These are phyloP conservation scores for Pilatotrama ljubarskyi DNA, from an alignment of 768 basidiomycete genomes.

Conservation along the genomic window DNA sequence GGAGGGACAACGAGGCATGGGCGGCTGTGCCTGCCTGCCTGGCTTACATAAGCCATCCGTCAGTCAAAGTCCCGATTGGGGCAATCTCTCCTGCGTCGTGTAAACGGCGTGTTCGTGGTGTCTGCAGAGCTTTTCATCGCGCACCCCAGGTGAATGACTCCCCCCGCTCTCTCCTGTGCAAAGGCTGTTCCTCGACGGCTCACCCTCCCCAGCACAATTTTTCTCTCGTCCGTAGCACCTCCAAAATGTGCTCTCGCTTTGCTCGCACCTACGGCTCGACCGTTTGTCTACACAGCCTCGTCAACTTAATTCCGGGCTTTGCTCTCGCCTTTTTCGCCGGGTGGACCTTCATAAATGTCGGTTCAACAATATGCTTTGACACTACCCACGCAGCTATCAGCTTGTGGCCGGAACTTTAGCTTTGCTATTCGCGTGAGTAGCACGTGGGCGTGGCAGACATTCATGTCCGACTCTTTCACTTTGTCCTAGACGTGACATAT, in stretches of 20 bases:
- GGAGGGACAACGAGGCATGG: not conserved
- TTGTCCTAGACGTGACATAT: slow-evolving; percentile 23
- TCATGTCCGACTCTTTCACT: slow-evolving; percentile 26
- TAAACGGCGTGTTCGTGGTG: slow-evolving; percentile 31
- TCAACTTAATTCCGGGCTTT: slow-evolving; percentile 6
- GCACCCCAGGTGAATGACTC: slow-evolving; percentile 23
- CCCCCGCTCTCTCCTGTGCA: slow-evolving; percentile 26
- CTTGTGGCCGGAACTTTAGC: slow-evolving; percentile 19
- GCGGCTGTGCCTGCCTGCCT: slow-evolving; percentile 4
- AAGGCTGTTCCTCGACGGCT: slow-evolving; percentile 24
- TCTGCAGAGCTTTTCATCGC: slow-evolving; percentile 29
- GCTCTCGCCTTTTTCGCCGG: slow-evolving; percentile 10
- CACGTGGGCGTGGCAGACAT: slow-evolving; percentile 23
- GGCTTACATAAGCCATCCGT: slow-evolving; percentile 12
- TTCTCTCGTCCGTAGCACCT: slow-evolving; percentile 10
- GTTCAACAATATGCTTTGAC: slow-evolving; percentile 18
- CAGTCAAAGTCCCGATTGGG: slow-evolving; percentile 4
- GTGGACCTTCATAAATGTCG: slow-evolving; percentile 4
- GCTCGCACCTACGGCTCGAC: not conserved
- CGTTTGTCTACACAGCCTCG: slow-evolving; percentile 11
- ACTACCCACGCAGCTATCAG: not conserved
- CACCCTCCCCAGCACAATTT: slow-evolving; percentile 14
- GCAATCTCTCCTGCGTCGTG: slow-evolving; percentile 23
- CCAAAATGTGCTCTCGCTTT: not conserved
- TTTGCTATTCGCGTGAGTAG: slow-evolving; percentile 26